Evolutionary conservation across 2,329 filamentous ascomycete species (phyloP).

Genomic region (Fusarium nygamai): DNA sequence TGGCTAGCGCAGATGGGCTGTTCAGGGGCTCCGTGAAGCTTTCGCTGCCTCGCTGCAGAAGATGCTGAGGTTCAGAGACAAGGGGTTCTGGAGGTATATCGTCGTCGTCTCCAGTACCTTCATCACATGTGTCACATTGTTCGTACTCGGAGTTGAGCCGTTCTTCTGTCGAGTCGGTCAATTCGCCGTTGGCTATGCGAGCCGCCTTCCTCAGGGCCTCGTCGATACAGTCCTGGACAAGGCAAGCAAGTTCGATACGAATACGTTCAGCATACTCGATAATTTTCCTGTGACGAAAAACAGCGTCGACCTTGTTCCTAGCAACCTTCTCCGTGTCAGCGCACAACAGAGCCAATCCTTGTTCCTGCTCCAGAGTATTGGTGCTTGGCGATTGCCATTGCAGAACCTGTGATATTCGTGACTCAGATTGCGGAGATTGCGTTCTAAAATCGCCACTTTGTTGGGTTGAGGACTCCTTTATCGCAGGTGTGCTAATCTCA

Average conservation of each 20-base stretch:
- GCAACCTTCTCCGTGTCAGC: slow-evolving; percentile 88
- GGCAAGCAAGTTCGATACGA: slow-evolving; percentile 88
- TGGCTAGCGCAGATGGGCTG: slow-evolving; percentile 63
- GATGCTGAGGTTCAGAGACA: slow-evolving; percentile 22
- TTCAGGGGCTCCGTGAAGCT: slow-evolving; percentile 40
- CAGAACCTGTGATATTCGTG: slow-evolving; percentile 89
- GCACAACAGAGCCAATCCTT: slow-evolving; percentile 87
- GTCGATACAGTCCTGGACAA: slow-evolving; percentile 96
- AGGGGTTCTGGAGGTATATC: slow-evolving; percentile 22
- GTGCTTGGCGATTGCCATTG: slow-evolving; percentile 97
- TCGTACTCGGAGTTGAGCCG: slow-evolving; percentile 50
- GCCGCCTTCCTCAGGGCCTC: slow-evolving; percentile 91
- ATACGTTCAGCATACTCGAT: slow-evolving; percentile 97
- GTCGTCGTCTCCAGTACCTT: slow-evolving; percentile 47
- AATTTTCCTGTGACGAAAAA: slow-evolving; percentile 89
- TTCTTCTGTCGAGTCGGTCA: slow-evolving; percentile 79
- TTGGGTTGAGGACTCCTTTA: slow-evolving; percentile 82
- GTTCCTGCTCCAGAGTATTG: slow-evolving; percentile 91
- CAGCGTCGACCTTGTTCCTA: slow-evolving; percentile 89
- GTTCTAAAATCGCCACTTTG: slow-evolving; percentile 81
- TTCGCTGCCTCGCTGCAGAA: slow-evolving; percentile 23
- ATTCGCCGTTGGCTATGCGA: slow-evolving; percentile 83
- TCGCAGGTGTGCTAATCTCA: slow-evolving; percentile 91
- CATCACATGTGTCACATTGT: slow-evolving; percentile 45
- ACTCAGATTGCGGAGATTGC: slow-evolving; percentile 95